Evolutionary conservation across 106 monocot species (phyloP), one percentile per base, ranked within the genome.

Genomic region (Triglochin maritima): DNA sequence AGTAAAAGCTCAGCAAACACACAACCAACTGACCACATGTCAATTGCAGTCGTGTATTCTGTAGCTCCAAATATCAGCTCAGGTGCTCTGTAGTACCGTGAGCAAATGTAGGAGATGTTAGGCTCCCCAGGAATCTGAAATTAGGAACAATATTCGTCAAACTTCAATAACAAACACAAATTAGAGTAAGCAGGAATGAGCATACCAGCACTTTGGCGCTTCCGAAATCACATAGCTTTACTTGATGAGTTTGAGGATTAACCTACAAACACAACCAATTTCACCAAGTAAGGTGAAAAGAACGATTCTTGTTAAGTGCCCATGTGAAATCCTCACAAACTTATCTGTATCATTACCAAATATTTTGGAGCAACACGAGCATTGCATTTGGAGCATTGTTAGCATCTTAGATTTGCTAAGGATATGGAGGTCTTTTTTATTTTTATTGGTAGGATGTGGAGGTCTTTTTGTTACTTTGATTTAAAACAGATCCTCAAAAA

Each of bases 121-220:
- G 72, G 72, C 55, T 72, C 72, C 4, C 63, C 63, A 53, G 62
- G 52, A 44, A 72, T 29, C 72, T 72, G 55, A n/a, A 54, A 70
- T 70, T 16, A 59, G 29, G 47, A 59, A 60, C 43, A 69, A 16
- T 58, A 14, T 44, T 14, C 11, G 44, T 69, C 56, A 69, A 15
- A 46, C 2, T 44, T 69, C 46, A 69, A 45, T 46, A 47, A 49
- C 4, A 12, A 46, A 47, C 15, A 43, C 14, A 47, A 15, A 7
- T 14, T 10, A 10, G 12, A 13, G 6, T 41, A 67, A 47, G 12
- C 44, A 16, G 3, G n/a, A 50, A 61, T 50, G 12, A 59, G 11
- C 48, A 64, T 72, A 72, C 72, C 72, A 72, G 46, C 9, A 72
- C 44, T 72, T 72, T 72, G 56, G 72, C 72, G 41, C 72, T 72